Evolutionary conservation across 2,329 filamentous ascomycete species (phyloP).

Genomic region (Scolecobasidium constrictum): DNA sequence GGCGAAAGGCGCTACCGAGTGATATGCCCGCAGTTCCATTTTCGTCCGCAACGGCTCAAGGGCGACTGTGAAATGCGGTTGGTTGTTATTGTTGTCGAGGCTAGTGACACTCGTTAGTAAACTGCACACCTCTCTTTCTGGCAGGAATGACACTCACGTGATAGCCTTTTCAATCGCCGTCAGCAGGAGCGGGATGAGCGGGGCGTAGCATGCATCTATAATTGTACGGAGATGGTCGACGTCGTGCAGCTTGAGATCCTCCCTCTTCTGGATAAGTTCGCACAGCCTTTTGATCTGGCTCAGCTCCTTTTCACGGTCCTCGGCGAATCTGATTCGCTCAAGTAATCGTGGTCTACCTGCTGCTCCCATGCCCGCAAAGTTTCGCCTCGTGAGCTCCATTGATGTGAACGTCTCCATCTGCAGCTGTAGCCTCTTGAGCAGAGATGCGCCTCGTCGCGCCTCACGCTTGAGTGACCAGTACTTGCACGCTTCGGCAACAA

Average conservation of each 20-base stretch:
- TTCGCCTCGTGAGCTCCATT: constrained; percentile 90
- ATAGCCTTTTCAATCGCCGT: constrained; percentile 73
- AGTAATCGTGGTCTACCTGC: constrained; percentile 67
- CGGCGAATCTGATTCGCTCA: constrained; percentile 79
- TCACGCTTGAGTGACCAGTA: constrained; percentile 98
- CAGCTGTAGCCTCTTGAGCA: constrained; percentile 85
- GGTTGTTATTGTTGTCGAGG: constrained; percentile 41
- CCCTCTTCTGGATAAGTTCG: constrained; percentile 61
- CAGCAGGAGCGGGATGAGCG: constrained; percentile 63
- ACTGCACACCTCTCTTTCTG: too few relatives aligned
- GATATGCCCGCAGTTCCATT: constrained; percentile 46
- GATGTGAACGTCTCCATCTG: constrained; percentile 95
- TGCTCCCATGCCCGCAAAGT: constrained; percentile 91
- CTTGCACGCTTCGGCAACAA: constrained; percentile 82
- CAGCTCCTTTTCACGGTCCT: constrained; percentile 64
- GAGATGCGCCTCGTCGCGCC: constrained; percentile 76
- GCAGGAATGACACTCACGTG: constrained; percentile 61
- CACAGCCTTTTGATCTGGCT: constrained; percentile 63
- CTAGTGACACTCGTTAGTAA: too few relatives aligned
- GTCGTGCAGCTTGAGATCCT: constrained; percentile 66
- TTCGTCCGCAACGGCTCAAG: constrained; percentile 42
- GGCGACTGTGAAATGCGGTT: constrained; percentile 38
- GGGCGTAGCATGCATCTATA: constrained; percentile 86
- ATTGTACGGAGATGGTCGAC: constrained; percentile 67
- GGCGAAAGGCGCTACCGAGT: constrained; percentile 50